Conservation (phyloP, 179 eudicot species). For the Pouteria campechiana region DNA sequence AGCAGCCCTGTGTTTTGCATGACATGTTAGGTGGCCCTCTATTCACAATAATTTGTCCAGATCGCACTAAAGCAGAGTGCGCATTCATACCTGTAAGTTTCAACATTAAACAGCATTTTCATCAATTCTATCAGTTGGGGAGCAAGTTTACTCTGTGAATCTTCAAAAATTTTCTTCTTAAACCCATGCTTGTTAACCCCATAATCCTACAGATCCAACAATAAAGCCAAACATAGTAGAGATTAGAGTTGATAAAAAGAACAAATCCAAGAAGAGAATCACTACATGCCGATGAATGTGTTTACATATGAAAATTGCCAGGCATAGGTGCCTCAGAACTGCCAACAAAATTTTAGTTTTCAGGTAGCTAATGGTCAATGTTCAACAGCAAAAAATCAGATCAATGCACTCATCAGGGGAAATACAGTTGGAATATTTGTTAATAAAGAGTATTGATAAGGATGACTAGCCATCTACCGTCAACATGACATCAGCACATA, state of each 20-base stretch:
- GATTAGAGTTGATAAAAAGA: not conserved
- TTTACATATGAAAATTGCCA: not conserved
- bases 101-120: slow-evolving; percentile 95
- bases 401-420: too few species aligned
- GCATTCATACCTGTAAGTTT: slow-evolving; percentile 95
- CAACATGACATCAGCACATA: too few species aligned
- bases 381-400: too few species aligned
- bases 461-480: too few species aligned
- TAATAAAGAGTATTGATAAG: too few species aligned
- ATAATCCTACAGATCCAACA: slow-evolving; percentile 56
- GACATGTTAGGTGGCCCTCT: too few species aligned
- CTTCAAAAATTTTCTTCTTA: slow-evolving; percentile 36
- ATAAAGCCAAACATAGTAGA: not conserved
- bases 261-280: not conserved
- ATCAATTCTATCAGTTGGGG: slow-evolving; percentile 75
- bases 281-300: not conserved
- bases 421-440: too few species aligned
- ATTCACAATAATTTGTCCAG: too few species aligned
- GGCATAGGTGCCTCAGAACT: too few species aligned
- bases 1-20: slow-evolving; percentile 95
- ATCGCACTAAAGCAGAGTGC: too few species aligned
- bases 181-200: slow-evolving; percentile 65
- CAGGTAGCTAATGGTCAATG: too few species aligned
- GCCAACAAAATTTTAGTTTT: too few species aligned
- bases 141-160: slow-evolving; percentile 52